Evolutionary conservation across 2,329 filamentous ascomycete species (phyloP).

Genomic region (Aurifilum marmelostoma): DNA sequence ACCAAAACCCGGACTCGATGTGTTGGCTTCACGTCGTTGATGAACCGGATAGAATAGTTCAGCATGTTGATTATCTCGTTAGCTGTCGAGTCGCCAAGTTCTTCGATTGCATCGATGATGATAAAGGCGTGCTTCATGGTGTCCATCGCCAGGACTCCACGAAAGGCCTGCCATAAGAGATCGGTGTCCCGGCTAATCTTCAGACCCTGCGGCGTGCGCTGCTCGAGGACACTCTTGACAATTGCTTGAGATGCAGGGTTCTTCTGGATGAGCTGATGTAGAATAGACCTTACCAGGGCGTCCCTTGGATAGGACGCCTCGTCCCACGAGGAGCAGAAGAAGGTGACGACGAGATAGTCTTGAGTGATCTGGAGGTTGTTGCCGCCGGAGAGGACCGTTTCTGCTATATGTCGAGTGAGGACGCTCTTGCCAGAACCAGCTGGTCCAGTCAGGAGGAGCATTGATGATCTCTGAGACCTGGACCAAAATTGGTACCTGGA

Average conservation of each 20-base stretch:
- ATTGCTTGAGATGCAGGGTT: not conserved
- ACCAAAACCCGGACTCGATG: not conserved
- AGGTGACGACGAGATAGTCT: not conserved
- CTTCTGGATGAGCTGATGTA: not conserved
- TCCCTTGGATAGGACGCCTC: not conserved
- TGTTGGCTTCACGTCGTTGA: not conserved
- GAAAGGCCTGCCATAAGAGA: not conserved
- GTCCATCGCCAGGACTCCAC: not conserved
- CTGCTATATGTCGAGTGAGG: not conserved
- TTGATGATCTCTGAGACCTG: not conserved
- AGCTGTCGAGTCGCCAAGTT: not conserved
- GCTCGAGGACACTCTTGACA: not conserved
- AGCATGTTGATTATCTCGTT: not conserved
- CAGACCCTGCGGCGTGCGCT: not conserved
- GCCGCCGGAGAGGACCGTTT: not conserved
- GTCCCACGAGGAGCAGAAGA: not conserved
- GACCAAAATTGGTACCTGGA: not conserved
- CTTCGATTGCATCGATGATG: not conserved
- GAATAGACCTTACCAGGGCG: not conserved
- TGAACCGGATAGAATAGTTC: not conserved
- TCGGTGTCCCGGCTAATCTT: not conserved
- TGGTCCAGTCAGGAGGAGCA: not conserved
- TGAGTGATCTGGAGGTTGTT: not conserved
- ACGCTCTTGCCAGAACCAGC: not conserved
- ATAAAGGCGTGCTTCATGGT: not conserved